Base-by-base conservation (phyloP, 345 rosid genomes). In the Luvunga scandens region DNA sequence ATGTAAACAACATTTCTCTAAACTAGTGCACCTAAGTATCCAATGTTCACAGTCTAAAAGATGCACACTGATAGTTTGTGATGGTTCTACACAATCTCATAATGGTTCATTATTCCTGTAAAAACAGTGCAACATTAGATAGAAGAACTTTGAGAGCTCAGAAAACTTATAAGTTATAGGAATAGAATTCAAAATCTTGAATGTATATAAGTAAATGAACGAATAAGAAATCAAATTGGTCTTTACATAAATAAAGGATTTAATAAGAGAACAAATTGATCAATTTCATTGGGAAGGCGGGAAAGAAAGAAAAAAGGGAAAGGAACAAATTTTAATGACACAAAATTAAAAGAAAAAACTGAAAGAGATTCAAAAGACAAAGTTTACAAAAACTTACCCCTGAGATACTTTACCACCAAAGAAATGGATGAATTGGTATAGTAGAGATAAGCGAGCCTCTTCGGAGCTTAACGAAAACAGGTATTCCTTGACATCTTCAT, bases 401-500 rank as follows among this genome's bases (percentile, higher is more conserved):
- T 82, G 89, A 63, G 92, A 87, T 78, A 91, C 83, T 80, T 82
- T 87, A 34, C 90, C 98, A 84, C 97, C 97, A 81, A 91, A 95
- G 80, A 95, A 95, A 68, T 92, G 95, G 77, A 95, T 81, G 65
- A 93, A 92, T 75, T 94, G 96, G 64, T 81, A 86, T 77, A 95
- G 82, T 69, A 95, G 85, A 71, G 91, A 91, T 73, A 92, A 79
- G 39, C 91, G 94, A 75, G 97, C 96, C 73, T 89, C 94, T 25
- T 79, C 79, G 69, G 98, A 92, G 80, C 83, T 85, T 75, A 95
- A 81, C 14, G 93, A 91, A 84, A 95, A 93, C 83, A 95, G 78
- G 85, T 84, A 89, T 75, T 92, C 97, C 56, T 86, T 80, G 71
- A 93, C 81, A 87, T 95, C 99, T 85, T 93, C 98, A 92, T 88